Evolutionary conservation across 345 rosid genomes (phyloP).

Genomic region (Trapa bicornis): DNA sequence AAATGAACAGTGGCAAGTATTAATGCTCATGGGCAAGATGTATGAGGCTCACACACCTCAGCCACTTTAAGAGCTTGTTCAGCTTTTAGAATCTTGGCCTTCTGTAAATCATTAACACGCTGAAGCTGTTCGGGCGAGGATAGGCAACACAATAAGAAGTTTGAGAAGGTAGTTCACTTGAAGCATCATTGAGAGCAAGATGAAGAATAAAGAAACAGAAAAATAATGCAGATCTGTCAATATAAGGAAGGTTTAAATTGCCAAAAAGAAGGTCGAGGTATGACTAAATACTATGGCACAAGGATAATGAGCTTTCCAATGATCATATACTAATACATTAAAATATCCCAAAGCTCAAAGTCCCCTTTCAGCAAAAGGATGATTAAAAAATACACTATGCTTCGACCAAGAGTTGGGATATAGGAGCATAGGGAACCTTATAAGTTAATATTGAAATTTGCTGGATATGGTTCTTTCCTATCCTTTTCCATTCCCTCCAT

Average conservation of each 20-base stretch:
- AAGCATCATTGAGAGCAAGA: neutral
- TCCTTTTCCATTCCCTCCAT: neutral
- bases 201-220: neutral
- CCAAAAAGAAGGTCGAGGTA: no score
- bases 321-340: no score
- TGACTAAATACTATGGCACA: neutral
- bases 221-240: neutral
- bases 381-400: neutral
- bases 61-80: conserved; percentile 90
- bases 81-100: conserved; percentile 55
- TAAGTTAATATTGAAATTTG: neutral
- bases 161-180: neutral
- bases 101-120: conserved; percentile 61
- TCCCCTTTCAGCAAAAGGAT: neutral
- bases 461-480: neutral
- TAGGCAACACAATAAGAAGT: neutral
- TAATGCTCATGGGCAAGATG: neutral
- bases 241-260: neutral
- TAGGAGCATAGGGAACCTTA: neutral
- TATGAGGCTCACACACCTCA: conserved; percentile 43
- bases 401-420: neutral
- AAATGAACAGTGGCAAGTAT: neutral
- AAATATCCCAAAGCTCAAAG: neutral
- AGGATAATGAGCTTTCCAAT: neutral
- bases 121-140: conserved; percentile 44